Evolutionary conservation across 2,329 filamentous ascomycete species (phyloP), one percentile per base, ranked within the genome.

Genomic region (Pseudogymnoascus sp.): DNA sequence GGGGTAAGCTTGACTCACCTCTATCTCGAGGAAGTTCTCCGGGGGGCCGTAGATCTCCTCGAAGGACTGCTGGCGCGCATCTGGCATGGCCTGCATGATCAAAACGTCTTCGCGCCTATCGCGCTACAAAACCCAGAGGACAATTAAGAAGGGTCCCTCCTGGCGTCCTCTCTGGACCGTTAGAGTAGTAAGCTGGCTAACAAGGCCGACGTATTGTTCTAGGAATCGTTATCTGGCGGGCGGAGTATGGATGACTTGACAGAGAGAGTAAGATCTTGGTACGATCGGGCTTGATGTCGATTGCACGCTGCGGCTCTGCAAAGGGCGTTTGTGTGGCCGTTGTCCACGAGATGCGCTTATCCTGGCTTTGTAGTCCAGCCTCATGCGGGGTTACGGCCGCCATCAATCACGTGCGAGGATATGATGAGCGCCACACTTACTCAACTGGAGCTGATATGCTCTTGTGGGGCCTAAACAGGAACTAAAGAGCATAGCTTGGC

Each of bases 21-120:
- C 95, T 68, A 99, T 96, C 81, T 99, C 95, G 62, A 99, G 85
- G 75, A 98, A 97, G 81, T 99, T 99, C 82, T 99, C 95, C 5
- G 95, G 95, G 59, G 93, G 91, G 12, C 93, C 95, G 77, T 99
- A 99, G 76, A 98, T 96, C 83, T 99, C 95, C 79, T 99, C 95
- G 75, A 97, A 98, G 74, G 89, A 95, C 81, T 99, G 95, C 78
- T 90, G 87, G 72, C 93, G 90, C 69, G 89, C 86, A 73, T 88
- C 85, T 59, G 85, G 85, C 79, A 88, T 84, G 66, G 84, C 82
- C 77, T 86, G 84, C 80, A 88, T 82, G 72, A 56, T 56, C 46
- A 53, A 56, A 56, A 56, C 26, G 46, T 19, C 26, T 31, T 56
- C n/a, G 46, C 46, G 46, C 46, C 46, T 33, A 6, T 8, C 46